Evolutionary conservation across 805 yeast genomes (phyloP).

Genomic region (Saccharomycopsis synnaedendra): DNA sequence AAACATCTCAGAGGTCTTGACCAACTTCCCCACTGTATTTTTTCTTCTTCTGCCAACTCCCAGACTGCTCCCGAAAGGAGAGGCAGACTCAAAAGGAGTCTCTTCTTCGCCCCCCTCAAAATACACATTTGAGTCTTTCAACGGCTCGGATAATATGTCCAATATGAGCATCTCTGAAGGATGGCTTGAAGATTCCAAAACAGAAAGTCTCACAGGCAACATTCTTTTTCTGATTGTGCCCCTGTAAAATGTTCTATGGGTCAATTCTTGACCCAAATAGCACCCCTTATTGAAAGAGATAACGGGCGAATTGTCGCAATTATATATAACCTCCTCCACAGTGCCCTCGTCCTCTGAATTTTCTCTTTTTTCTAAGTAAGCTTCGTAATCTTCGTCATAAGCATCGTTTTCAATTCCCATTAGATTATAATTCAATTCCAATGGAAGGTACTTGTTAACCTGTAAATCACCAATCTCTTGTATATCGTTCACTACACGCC

Average conservation of each 20-base stretch:
- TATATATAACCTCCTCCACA: background rate
- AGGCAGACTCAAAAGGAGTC: constrained; percentile 13
- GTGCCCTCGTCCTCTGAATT: constrained; percentile 2
- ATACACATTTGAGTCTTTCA: constrained; percentile 3
- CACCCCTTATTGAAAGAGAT: constrained; percentile 88
- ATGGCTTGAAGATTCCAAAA: constrained; percentile 4
- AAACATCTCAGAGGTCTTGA: background rate
- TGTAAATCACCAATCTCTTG: constrained; percentile 44
- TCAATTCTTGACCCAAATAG: constrained; percentile 91
- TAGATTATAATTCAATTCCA: constrained; percentile 49
- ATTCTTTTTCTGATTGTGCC: constrained; percentile 79
- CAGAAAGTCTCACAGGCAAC: constrained; percentile 47
- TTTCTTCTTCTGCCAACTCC: background rate
- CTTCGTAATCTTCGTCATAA: constrained; percentile 6
- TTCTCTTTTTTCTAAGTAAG: constrained; percentile 5
- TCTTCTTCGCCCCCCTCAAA: background rate
- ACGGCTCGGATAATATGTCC: background rate
- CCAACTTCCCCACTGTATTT: constrained; percentile 6
- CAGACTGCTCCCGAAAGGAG: background rate
- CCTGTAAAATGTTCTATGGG: constrained; percentile 75
- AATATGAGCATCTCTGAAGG: background rate
- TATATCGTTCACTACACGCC: constrained; percentile 30
- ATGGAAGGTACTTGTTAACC: constrained; percentile 53
- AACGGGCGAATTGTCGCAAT: constrained; percentile 21
- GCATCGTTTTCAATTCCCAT: constrained; percentile 67